A percentile compares a stretch with the other conserved stretches of the same genome.
Evolutionary conservation across 179 eudicot genomes (phyloP).

Genomic region (Camellia oleifera): DNA sequence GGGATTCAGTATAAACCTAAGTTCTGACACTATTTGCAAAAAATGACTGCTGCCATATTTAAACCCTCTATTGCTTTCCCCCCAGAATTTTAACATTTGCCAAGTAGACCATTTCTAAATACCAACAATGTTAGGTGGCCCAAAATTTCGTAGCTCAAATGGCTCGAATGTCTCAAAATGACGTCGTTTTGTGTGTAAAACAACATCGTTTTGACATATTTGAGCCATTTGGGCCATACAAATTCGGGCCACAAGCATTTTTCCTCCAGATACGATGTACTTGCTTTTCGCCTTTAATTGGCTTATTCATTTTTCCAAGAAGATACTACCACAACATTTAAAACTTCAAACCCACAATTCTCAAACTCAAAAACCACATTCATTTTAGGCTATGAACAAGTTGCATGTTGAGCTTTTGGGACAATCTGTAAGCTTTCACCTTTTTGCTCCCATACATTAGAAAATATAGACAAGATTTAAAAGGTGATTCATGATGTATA

Average conservation of each 20-base stretch:
- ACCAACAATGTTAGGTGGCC: too few species aligned
- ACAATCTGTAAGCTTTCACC: not conserved
- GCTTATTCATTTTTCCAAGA: not conserved
- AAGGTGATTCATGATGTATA: not conserved
- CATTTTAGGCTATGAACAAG: not conserved
- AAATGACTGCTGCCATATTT: too few species aligned
- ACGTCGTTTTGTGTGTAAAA: too few species aligned
- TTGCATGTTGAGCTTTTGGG: constrained; percentile 1
- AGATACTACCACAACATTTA: not conserved
- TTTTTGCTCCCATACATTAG: not conserved
- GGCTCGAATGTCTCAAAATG: too few species aligned
- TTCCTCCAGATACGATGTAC: too few species aligned
- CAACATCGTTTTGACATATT: too few species aligned
- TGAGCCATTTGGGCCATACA: too few species aligned
- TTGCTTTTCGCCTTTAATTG: not conserved
- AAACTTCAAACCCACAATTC: not conserved
- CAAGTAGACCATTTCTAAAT: too few species aligned
- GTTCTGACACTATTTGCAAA: not conserved
- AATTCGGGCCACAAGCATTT: too few species aligned
- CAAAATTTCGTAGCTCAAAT: too few species aligned
- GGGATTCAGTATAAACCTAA: not conserved
- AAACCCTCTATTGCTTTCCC: not conserved
- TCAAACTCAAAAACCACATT: not conserved
- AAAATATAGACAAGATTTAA: not conserved
- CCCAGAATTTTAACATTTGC: not conserved